A percentile compares a stretch with the other conserved stretches of the same genome.
phyloP scores from a whole-genome alignment of 2,329 filamentous ascomycete species.

The Fusarium lateritium region DNA sequence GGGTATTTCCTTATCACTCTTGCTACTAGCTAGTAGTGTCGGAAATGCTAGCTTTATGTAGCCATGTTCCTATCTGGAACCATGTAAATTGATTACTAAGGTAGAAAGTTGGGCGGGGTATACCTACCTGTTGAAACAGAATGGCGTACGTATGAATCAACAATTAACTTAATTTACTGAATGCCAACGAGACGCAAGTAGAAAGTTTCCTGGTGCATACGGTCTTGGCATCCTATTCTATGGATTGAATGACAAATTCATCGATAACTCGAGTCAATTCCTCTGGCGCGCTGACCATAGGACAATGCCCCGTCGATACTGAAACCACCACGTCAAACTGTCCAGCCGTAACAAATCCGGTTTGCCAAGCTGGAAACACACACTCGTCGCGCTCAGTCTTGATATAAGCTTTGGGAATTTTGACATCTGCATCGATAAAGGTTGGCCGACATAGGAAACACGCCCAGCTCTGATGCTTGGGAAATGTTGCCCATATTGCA shows the following conservation, averaged over 20 bases:
- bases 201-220: too few species aligned
- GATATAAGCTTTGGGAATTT: neutral
- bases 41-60: neutral
- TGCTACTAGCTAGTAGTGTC: neutral
- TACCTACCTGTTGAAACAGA: too few species aligned
- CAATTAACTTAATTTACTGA: too few species aligned
- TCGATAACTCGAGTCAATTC: neutral
- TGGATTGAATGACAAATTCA: neutral
- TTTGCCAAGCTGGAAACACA: neutral
- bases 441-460: neutral
- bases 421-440: neutral
- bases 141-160: too few species aligned
- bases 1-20: neutral
- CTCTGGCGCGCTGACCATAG: neutral
- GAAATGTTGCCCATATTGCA: conserved; percentile 1
- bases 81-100: too few species aligned
- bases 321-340: neutral
- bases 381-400: conserved; percentile 1
- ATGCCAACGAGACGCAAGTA: too few species aligned
- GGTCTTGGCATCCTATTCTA: too few species aligned
- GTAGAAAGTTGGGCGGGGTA: too few species aligned
- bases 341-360: neutral
- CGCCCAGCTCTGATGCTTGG: conserved; percentile 9
- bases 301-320: neutral
- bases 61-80: too few species aligned